Base-by-base conservation (phyloP, 148 eudicot species). In the Hydrangea macrophylla region DNA sequence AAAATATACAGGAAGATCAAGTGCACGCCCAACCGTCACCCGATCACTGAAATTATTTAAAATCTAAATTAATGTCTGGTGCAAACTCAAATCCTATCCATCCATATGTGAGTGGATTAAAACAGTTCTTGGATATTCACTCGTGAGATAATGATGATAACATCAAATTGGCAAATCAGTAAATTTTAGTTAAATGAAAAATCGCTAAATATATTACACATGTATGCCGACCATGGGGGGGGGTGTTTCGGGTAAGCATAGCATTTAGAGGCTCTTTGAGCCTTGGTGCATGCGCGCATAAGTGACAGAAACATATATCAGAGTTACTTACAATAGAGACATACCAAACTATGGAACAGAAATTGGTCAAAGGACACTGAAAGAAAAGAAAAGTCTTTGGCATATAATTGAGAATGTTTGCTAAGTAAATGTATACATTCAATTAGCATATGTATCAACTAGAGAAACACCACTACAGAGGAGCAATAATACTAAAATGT, bases 1-100 rank as follows among this genome's bases (percentile, higher is more conserved):
- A 77, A 94, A 94, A 73, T 81, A 94, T 28, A 94, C 99, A 20
- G 99, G 99, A 77, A 94, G 97, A 72, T 94, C 99, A 84, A 94
- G 97, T 39, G 92, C 90, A 71, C 99, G 99, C 27, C 99, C 99
- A 66, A 91, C 72, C 58, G 99, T 84, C 55, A 94, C 99, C 70
- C 97, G 83, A 69, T 94, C 99, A 84, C 96, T 94, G 86, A 56
- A 66, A 64, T 54, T 60, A 64, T 15, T 45, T 56, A 73, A 62
- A 33, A 9, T 20, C 23, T 22, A 58, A 31, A 58, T n/a, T 63
- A 36, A 55, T 36, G 24, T n/a, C 36, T 44, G 58, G 65, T 12
- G 20, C 23, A 28, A 31, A 68, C 10, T 40, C 27, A 20, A 18
- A 15, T 30, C 23, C 39, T 20, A 65, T 26, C 20, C 63, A 63